phyloP scores from a whole-genome alignment of 2,329 filamentous ascomycete species.

The Parascedosporium putredinis region DNA sequence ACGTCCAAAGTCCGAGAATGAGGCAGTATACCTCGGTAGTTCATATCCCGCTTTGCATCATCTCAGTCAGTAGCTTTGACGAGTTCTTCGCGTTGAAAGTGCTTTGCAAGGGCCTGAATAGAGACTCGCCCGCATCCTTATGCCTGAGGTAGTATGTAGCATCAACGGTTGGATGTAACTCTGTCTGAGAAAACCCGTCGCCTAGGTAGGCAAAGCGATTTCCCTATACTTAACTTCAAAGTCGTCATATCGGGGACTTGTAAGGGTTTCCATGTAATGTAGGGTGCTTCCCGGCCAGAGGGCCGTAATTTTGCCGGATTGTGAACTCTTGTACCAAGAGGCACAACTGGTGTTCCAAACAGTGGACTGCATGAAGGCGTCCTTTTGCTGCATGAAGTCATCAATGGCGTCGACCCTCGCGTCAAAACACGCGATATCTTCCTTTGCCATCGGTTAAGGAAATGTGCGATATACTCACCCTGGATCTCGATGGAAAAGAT shows the following conservation, averaged over 20 bases:
- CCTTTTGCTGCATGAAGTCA: not conserved
- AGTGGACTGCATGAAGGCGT: not conserved
- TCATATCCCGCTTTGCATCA: too few species aligned
- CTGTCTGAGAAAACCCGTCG: too few species aligned
- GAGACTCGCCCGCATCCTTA: too few species aligned
- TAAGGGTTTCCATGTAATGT: conserved; percentile 23
- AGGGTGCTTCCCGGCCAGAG: conserved; percentile 31
- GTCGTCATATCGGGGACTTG: conserved; percentile 32
- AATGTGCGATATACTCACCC: not conserved
- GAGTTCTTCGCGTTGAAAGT: too few species aligned
- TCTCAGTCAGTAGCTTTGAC: too few species aligned
- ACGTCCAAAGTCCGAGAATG: too few species aligned
- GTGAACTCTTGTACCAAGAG: not conserved
- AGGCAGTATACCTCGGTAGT: too few species aligned
- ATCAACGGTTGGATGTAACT: too few species aligned
- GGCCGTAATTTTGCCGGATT: conserved; percentile 21
- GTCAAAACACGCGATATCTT: not conserved
- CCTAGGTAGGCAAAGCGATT: conserved; percentile 33
- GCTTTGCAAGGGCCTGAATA: too few species aligned
- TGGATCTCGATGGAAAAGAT: not conserved
- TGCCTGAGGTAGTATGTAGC: too few species aligned
- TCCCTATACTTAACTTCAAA: conserved; percentile 25
- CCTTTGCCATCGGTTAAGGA: not conserved
- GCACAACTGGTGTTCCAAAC: not conserved
- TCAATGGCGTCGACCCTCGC: not conserved